phyloP scores from a whole-genome alignment of 2,329 filamentous ascomycete genomes.

The Phyllosticta citribraziliensis region DNA sequence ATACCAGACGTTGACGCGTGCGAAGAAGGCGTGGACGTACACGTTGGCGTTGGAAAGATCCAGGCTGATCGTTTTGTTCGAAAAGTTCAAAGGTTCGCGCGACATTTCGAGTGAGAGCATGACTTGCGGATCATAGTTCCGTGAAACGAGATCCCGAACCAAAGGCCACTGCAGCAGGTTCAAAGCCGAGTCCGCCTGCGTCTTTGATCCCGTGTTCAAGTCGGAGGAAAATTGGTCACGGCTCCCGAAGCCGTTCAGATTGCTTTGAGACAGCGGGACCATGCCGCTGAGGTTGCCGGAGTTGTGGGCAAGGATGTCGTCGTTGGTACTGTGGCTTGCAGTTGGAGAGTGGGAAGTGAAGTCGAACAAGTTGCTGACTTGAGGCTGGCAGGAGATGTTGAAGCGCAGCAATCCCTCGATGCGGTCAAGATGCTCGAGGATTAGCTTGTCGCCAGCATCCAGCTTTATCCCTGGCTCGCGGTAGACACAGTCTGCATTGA shows the following conservation, averaged over 20 bases:
- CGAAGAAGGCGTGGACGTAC: constrained; percentile 73
- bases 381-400: constrained; percentile 45
- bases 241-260: constrained; percentile 53
- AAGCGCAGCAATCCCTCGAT: constrained; percentile 74
- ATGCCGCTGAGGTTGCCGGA: constrained; percentile 27
- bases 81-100: constrained; percentile 58
- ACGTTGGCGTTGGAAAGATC: constrained; percentile 64
- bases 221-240: constrained; percentile 56
- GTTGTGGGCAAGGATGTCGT: constrained; percentile 31
- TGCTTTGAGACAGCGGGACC: constrained; percentile 22
- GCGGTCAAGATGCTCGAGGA: constrained; percentile 65
- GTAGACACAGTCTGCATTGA: constrained; percentile 76
- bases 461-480: constrained; percentile 80
- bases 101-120: constrained; percentile 73
- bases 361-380: constrained; percentile 40
- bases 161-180: constrained; percentile 73
- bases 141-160: constrained; percentile 66
- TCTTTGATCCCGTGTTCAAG: constrained; percentile 78
- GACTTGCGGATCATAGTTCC: constrained; percentile 72
- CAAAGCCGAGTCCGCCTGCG: constrained; percentile 70
- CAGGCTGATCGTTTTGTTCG: constrained; percentile 49
- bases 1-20: constrained; percentile 75
- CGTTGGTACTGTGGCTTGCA: constrained; percentile 35
- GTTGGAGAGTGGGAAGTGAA: constrained; percentile 26
- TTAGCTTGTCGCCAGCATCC: constrained; percentile 77